Base-by-base conservation (phyloP, 768 basidiomycete genomes). In the Steccherinum ochraceum region DNA sequence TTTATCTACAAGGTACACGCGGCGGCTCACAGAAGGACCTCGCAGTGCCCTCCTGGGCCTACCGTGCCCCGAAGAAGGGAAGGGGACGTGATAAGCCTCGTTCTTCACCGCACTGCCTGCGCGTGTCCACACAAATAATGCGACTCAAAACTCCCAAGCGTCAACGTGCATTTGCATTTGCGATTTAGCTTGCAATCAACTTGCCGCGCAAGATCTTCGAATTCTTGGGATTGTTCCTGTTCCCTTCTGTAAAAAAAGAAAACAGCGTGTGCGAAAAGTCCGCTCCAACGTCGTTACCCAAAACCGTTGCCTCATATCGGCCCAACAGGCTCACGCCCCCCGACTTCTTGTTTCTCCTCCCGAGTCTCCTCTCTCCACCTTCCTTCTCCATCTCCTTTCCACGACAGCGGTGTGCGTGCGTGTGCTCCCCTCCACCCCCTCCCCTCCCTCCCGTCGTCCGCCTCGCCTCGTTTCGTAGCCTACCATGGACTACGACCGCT, bases 401-500 rank as follows among this genome's bases (percentile, higher is more conserved):
- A 44, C 51, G 24, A 7, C 24, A 51, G 24, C 25, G 20, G 27
- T 46, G 45, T 25, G 27, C 18, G 18, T n/a, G 3, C 45, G n/a
- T n/a, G n/a, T n/a, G n/a, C 39, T 5, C 24, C 7, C 50, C 27
- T 40, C 30, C 40, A 25, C 40, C 20, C 40, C 45, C 44, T 40
- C 46, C 26, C 43, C 24, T 56, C 25, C 30, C 27, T 24, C 3
- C 39, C 19, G 25, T 51, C 51, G 24, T 16, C 24, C 52, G 24
- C 25, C 24, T 35, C 35, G 19, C 40, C 20, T 18, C 41, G 7
- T 10, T 18, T 39, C 50, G 4, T 20, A 18, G 46, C 48, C 46
- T 51, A 44, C 58, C 45, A 70, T 69, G 67, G 69, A 69, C 57
- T 68, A 69, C 60, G 67, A 72, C 65, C 65, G 71, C 48, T 71